These are phyloP conservation scores for Cenchrus purpureus DNA, from an alignment of 176 grass and related monocot species.

Conservation along the genomic window DNA sequence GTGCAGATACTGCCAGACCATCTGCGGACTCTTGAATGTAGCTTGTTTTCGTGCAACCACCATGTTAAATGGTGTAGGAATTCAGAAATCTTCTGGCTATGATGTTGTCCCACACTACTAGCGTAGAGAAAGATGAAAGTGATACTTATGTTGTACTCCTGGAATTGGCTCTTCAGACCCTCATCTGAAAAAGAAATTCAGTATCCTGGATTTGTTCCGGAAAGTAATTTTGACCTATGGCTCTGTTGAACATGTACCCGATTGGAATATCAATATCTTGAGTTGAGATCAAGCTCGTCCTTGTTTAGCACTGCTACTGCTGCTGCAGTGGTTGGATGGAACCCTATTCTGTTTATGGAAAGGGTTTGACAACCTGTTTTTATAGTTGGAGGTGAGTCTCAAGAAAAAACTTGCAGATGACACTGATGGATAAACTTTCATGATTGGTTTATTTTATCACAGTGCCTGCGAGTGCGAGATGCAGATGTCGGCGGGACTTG, in stretches of 20 bases:
- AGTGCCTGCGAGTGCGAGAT: too few species aligned
- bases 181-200: not conserved
- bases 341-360: not conserved
- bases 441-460: too few species aligned
- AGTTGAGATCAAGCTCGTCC: not conserved
- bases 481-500: too few species aligned
- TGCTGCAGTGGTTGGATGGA: not conserved
- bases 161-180: not conserved
- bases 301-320: not conserved
- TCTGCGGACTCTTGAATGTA: constrained; percentile 29
- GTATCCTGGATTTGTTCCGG: not conserved
- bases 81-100: not conserved
- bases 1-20: constrained; percentile 38
- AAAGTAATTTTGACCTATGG: not conserved
- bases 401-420: not conserved
- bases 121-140: not conserved
- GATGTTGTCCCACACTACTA: too few species aligned
- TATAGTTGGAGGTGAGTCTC: not conserved
- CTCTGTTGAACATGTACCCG: not conserved
- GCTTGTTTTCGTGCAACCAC: not conserved
- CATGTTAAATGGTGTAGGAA: not conserved
- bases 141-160: not conserved
- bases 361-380: not conserved
- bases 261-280: not conserved
- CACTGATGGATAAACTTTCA: too few species aligned